Evolutionary conservation across 306 rosid genomes (phyloP).

Genomic region (Gastrolobium bilobum): DNA sequence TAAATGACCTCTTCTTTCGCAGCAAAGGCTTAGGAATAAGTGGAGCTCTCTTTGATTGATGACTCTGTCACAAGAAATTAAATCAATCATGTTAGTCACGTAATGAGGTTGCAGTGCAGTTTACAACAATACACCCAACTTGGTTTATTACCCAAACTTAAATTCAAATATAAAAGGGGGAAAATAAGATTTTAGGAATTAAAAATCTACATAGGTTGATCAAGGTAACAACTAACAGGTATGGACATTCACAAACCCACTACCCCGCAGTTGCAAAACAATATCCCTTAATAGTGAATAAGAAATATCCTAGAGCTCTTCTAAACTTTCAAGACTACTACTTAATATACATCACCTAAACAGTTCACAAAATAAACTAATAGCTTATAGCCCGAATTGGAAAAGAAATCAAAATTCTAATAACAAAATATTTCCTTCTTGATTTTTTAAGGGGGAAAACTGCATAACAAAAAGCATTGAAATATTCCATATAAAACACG

Average conservation of each 20-base stretch:
- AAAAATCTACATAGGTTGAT: not conserved
- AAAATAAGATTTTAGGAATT: not conserved
- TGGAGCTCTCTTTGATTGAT: constrained; percentile 60
- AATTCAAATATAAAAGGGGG: not conserved
- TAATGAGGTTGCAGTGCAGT: not conserved
- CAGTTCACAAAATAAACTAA: not conserved
- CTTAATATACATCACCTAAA: not conserved
- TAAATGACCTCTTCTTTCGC: constrained; percentile 75
- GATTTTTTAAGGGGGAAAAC: not conserved
- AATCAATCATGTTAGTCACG: constrained; percentile 21
- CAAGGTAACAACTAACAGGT: not conserved
- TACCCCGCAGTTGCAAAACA: not conserved
- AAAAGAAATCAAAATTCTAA: not conserved
- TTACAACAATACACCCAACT: constrained; percentile 5
- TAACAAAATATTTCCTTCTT: not conserved
- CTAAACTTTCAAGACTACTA: not conserved
- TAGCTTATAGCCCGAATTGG: not conserved
- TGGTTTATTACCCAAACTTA: not conserved
- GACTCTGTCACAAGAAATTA: constrained; percentile 55
- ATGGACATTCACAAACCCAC: not conserved
- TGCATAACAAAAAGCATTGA: not conserved
- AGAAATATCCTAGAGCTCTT: not conserved
- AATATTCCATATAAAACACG: not conserved
- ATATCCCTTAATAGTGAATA: not conserved
- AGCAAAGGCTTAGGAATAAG: constrained; percentile 58